Conservation (phyloP, 768 basidiomycete genomes). For the Macrolepiota albuminosa region DNA sequence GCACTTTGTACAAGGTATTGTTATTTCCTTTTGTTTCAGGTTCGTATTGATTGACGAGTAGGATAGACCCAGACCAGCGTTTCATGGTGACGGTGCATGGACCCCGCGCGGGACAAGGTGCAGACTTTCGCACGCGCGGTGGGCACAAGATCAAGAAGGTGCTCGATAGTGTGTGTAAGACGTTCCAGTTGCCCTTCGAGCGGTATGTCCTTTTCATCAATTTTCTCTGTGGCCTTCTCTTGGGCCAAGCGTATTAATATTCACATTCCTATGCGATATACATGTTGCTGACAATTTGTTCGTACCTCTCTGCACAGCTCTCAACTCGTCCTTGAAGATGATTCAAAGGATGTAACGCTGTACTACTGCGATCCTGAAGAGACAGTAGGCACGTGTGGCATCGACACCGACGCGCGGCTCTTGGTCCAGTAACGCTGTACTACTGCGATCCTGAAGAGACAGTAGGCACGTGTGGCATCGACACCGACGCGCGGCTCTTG, state of each 20-base stretch:
- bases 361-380: slow-evolving; percentile 11
- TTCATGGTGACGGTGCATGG: slow-evolving; percentile 26
- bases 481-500: background rate
- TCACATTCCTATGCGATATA: background rate
- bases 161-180: slow-evolving; percentile 33
- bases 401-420: background rate
- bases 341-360: background rate
- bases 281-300: background rate
- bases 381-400: slow-evolving; percentile 10
- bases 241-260: background rate
- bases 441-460: slow-evolving; percentile 11
- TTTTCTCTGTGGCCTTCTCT: background rate
- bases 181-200: slow-evolving; percentile 29
- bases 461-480: slow-evolving; percentile 9
- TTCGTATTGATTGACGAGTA: background rate
- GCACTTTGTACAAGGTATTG: background rate
- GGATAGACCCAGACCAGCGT: slow-evolving; percentile 13
- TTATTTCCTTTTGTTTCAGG: background rate
- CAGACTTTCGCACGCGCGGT: slow-evolving; percentile 39
- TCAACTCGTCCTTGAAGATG: slow-evolving; percentile 8
- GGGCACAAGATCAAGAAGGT: slow-evolving; percentile 37
- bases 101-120: slow-evolving; percentile 15
- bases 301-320: background rate
- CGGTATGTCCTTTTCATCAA: slow-evolving; percentile 16
- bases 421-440: background rate